These are phyloP conservation scores for Helichrysum umbraculigerum DNA, from an alignment of 129 eudicot species.

Conservation along the genomic window DNA sequence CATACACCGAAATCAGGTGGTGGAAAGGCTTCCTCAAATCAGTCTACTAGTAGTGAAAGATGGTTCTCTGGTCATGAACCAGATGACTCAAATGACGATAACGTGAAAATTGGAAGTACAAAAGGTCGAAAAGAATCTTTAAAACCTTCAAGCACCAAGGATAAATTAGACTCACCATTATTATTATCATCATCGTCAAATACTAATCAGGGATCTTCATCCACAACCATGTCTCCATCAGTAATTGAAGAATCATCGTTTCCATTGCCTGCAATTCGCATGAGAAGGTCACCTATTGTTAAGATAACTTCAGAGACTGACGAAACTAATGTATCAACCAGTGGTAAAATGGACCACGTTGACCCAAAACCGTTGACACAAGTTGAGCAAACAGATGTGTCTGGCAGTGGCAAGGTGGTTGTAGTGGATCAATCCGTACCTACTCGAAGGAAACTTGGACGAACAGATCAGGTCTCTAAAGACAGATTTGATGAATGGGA, in stretches of 20 bases:
- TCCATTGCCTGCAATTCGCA: conserved; percentile 48
- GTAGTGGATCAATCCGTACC: conserved; percentile 30
- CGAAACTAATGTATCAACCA: conserved; percentile 38
- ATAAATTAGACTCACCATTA: conserved; percentile 36
- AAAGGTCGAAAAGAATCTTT: conserved; percentile 23
- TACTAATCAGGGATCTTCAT: conserved; percentile 37
- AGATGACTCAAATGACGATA: conserved; percentile 48
- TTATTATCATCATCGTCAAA: conserved; percentile 40
- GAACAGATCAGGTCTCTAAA: conserved; percentile 56
- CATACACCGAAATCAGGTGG: conserved; percentile 54
- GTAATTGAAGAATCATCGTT: conserved; percentile 28
- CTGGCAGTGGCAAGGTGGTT: conserved; percentile 32
- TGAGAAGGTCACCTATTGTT: conserved; percentile 58
- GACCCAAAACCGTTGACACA: conserved; percentile 14
- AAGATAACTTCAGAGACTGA: conserved; percentile 36
- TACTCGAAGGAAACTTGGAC: conserved; percentile 47
- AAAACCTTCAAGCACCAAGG: conserved; percentile 31
- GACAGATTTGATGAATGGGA: conserved; percentile 95
- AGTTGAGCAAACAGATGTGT: conserved; percentile 23
- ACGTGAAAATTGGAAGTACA: conserved; percentile 29
- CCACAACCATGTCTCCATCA: conserved; percentile 35
- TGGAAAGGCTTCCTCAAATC: conserved; percentile 56
- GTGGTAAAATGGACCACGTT: conserved; percentile 32
- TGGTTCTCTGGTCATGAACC: conserved; percentile 90
- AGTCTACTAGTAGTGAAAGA: conserved; percentile 69